These are phyloP conservation scores for Mycena amicta DNA, from an alignment of 768 basidiomycete genomes.

Conservation along the genomic window DNA sequence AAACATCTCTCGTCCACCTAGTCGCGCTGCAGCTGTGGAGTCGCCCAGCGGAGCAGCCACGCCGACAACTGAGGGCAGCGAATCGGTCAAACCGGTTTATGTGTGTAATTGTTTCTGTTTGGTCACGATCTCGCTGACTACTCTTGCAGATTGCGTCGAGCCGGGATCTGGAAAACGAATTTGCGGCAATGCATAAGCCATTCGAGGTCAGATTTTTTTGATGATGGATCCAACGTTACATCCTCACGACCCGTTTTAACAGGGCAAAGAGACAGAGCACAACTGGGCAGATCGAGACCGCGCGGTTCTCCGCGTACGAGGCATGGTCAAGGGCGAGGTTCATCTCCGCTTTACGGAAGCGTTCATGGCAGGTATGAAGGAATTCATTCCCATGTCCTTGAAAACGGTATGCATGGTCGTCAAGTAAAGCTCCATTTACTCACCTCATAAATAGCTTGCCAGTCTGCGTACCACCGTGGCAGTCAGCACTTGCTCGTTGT, in stretches of 20 bases:
- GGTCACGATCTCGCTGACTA: background rate
- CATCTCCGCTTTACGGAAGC: slow-evolving; percentile 71
- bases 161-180: slow-evolving; percentile 85
- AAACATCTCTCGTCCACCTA: slow-evolving; percentile 57
- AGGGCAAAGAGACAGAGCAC: slow-evolving; percentile 97
- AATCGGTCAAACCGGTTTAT: slow-evolving; percentile 63
- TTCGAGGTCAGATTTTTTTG: slow-evolving; percentile 66
- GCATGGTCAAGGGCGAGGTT: slow-evolving; percentile 88
- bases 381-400: slow-evolving; percentile 78
- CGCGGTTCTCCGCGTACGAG: slow-evolving; percentile 75
- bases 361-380: slow-evolving; percentile 76
- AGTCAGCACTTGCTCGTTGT: slow-evolving; percentile 74
- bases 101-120: slow-evolving; percentile 44
- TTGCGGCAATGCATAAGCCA: slow-evolving; percentile 71
- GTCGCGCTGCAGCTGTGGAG: slow-evolving; percentile 57
- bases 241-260: slow-evolving; percentile 8
- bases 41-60: slow-evolving; percentile 41
- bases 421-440: background rate
- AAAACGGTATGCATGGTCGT: slow-evolving; percentile 66
- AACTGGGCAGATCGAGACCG: slow-evolving; percentile 90
- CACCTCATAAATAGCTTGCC: slow-evolving; percentile 54
- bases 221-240: background rate
- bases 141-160: slow-evolving; percentile 72
- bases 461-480: slow-evolving; percentile 93
- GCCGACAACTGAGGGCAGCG: slow-evolving; percentile 44